Evolutionary conservation across 2,329 filamentous ascomycete species (phyloP), one percentile per base, ranked within the genome.

Genomic region (Hysterium pulicare): DNA sequence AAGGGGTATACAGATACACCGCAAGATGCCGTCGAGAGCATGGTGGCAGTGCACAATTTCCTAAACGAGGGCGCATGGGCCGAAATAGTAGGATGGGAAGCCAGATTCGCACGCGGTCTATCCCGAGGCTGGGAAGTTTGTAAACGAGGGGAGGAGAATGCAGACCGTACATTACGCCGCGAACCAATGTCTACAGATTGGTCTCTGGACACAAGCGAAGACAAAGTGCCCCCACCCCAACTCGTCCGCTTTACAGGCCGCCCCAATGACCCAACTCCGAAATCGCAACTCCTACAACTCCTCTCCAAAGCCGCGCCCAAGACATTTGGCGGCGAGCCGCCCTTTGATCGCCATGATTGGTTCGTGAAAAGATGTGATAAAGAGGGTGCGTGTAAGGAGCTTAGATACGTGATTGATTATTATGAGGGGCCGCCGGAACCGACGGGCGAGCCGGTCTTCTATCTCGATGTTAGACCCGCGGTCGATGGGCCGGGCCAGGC

Each of bases 21-120:
- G 42, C 81, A 89, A 41, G 93, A 91, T 16, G 90, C 90, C 3
- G 90, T 98, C 11, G 90, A 96, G 69, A 84, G 85, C 60, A 98
- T 98, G 93, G 93, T 98, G 5, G 86, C 89, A 0, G 89, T 97
- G 9, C 93, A 98, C 75, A 98, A 98, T 70, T 97, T 96, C 60
- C 70, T 98, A 45, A 98, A 98, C 66, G 93, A 98, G 67, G 93
- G 93, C 50, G 93, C 93, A 6, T 98, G 93, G 93, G 79, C 81
- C 15, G 93, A 98, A 75, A 95, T 98, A 60, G 78, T 93, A 51
- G 86, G 86, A 32, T 97, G 91, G 91, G 93, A 98, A 74, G 78
- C 83, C 42, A 81, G 90, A 40, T 98, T 97, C 62, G 76, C 79
- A 16, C 76, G 77, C 24, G 93, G 93, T 0, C 67, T 96, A 19